Base-by-base conservation (phyloP, 352 stramenopile species). In the Pythium diclinum region DNA sequence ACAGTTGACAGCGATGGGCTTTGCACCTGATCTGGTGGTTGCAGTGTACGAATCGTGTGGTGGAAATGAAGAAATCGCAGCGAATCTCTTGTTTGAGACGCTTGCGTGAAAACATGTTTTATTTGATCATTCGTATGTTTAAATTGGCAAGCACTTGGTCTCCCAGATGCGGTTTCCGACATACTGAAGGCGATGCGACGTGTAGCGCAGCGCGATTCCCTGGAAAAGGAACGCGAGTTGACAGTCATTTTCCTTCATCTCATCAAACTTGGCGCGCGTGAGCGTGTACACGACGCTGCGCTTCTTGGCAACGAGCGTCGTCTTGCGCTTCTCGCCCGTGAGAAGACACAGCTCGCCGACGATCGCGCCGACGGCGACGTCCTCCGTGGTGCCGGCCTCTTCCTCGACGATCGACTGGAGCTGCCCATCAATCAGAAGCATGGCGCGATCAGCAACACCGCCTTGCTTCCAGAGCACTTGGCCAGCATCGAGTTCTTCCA, bases 131-230 rank as follows among this genome's bases (percentile, higher is more conserved):
- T 47, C 32, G 66, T 60, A 51, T 56, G 13, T 25, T 61, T 42
- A 92, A 54, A 92, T 87, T 6, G 84, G 82, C 25, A 92, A 59
- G 30, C 84, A 92, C 66, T 92, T 92, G 61, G 84, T 91, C 63
- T 92, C 84, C 84, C 84, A 92, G 65, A 92, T 92, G 44, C 84
- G 84, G 47, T 92, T 92, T 44, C 84, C 84, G 1, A 92, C 84
- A 59, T 92, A 92, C 53, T 92, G 84, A 48, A 91, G 73, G 17
- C 84, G 75, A 56, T 85, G 83, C 0, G 81, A 92, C 33, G 83
- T 89, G 67, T 92, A 92, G 4, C 81, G 77, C 25, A 92, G 60
- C 16, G 84, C 85, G 32, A 92, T 85, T 5, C 79, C 74, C 58
- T 92, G 84, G 56, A 92, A 90, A 9, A 91, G 69, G 56, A 91